These are phyloP conservation scores for Phaeosphaeria sp. DNA, from an alignment of 2,329 filamentous ascomycete species.

Conservation along the genomic window DNA sequence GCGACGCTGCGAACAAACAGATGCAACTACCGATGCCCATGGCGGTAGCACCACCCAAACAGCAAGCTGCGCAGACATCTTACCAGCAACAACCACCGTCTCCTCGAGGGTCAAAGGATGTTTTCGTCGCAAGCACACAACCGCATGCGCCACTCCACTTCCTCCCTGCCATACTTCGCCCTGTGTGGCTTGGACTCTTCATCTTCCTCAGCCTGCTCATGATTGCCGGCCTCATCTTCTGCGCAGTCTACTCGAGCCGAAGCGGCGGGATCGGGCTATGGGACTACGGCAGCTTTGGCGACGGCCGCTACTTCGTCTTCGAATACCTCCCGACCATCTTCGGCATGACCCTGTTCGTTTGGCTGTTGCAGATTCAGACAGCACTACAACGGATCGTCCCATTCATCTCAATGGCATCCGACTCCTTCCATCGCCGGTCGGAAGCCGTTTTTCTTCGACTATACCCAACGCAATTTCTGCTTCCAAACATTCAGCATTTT, in stretches of 20 bases:
- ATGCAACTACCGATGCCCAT: constrained; percentile 9
- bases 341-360: constrained; percentile 74
- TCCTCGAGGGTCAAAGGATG: constrained; percentile 39
- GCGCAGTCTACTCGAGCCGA: constrained; percentile 57
- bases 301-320: constrained; percentile 82
- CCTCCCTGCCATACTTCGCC: constrained; percentile 74
- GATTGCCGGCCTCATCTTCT: constrained; percentile 74
- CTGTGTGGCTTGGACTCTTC: constrained; percentile 67
- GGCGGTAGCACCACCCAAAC: constrained; percentile 7
- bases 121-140: constrained; percentile 57
- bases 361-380: constrained; percentile 75
- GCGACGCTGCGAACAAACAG: constrained; percentile 10
- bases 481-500: constrained; percentile 73
- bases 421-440: constrained; percentile 64
- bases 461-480: constrained; percentile 68
- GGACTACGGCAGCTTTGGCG: constrained; percentile 72
- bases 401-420: constrained; percentile 77
- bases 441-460: constrained; percentile 69
- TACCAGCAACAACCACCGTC: constrained; percentile 16
- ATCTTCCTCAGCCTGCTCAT: constrained; percentile 71
- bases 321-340: constrained; percentile 83
- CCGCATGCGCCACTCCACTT: constrained; percentile 65
- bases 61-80: constrained; percentile 5
- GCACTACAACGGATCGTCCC: constrained; percentile 80
- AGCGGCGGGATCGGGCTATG: constrained; percentile 68